Conservation (phyloP, 1,284 basidiomycete species). For the Apiotrichum gamsii region DNA sequence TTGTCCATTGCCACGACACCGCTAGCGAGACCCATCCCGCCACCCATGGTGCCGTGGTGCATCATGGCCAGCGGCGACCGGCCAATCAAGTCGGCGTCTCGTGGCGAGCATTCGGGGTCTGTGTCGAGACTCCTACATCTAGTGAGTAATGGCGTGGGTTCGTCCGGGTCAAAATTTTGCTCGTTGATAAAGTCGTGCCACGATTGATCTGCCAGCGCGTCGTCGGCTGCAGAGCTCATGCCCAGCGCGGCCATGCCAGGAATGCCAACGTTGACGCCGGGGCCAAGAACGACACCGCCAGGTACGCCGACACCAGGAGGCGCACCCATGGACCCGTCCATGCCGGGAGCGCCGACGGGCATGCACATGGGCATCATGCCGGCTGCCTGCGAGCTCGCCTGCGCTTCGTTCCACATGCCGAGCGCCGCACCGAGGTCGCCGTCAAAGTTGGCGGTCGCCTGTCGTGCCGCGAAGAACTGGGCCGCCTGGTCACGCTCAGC, state of each 20-base stretch:
- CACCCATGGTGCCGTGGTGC: slow-evolving; percentile 1
- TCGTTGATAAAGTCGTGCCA: slow-evolving; percentile 24
- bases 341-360: too few species aligned
- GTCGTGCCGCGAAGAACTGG: slow-evolving; percentile 11
- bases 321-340: neutral
- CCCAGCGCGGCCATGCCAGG: neutral
- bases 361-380: neutral
- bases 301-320: too few species aligned
- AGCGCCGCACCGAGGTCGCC: slow-evolving; percentile 12
- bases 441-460: slow-evolving; percentile 4
- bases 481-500: slow-evolving; percentile 7
- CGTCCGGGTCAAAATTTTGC: slow-evolving; percentile 21
- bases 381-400: slow-evolving; percentile 3
- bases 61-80: slow-evolving; percentile 14
- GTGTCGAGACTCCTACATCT: slow-evolving; percentile 18
- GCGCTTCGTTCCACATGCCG: slow-evolving; percentile 12
- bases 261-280: neutral
- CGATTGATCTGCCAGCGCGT: slow-evolving; percentile 19
- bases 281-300: neutral
- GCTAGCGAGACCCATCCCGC: neutral
- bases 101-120: slow-evolving; percentile 19
- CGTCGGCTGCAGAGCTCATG: slow-evolving; percentile 6
- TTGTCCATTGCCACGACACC: slow-evolving; percentile 5
- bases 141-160: slow-evolving; percentile 19
- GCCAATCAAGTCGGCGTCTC: slow-evolving; percentile 15